Percentiles rank a stretch among this genome's conserved stretches.
Conservation (phyloP, 139 green algal species). For the Micromonas commoda region DNA sequence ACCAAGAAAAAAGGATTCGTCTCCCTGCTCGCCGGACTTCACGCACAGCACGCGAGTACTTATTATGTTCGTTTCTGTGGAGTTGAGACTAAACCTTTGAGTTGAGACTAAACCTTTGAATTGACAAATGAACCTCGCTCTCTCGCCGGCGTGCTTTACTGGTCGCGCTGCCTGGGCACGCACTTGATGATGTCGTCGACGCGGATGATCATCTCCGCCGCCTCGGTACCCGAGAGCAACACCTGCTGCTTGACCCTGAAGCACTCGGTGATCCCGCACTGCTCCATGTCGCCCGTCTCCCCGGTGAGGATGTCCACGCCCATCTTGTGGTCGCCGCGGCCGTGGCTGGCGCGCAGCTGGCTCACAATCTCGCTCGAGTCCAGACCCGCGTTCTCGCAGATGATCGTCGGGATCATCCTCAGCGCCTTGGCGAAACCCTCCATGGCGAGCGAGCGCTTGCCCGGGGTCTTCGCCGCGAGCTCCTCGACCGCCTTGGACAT, state of each 20-base stretch:
- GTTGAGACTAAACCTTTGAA: too few species aligned
- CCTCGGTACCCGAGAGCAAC: conserved; percentile 85
- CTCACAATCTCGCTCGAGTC: conserved; percentile 78
- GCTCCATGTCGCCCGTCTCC: conserved; percentile 56
- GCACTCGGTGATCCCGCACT: conserved; percentile 61
- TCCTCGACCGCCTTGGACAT: conserved; percentile 73
- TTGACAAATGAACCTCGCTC: too few species aligned
- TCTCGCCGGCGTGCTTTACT: too few species aligned
- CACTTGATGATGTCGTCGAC: conserved; percentile 97
- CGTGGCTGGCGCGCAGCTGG: conserved; percentile 71
- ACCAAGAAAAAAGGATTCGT: too few species aligned
- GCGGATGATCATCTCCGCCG: conserved; percentile 95
- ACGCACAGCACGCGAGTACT: too few species aligned
- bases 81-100: too few species aligned
- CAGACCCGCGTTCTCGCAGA: conserved; percentile 91
- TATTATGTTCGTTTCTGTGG: too few species aligned
- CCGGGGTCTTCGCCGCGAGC: conserved; percentile 57
- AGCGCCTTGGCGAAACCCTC: conserved; percentile 83
- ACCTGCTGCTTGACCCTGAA: conserved; percentile 64
- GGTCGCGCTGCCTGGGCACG: conserved; percentile 65
- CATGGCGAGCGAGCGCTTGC: conserved; percentile 90
- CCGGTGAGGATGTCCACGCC: conserved; percentile 75
- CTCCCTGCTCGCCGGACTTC: too few species aligned
- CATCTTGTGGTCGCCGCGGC: not conserved
- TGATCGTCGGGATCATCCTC: conserved; percentile 83